Conservation (phyloP, 768 basidiomycete genomes). For the Collybia nuda region DNA sequence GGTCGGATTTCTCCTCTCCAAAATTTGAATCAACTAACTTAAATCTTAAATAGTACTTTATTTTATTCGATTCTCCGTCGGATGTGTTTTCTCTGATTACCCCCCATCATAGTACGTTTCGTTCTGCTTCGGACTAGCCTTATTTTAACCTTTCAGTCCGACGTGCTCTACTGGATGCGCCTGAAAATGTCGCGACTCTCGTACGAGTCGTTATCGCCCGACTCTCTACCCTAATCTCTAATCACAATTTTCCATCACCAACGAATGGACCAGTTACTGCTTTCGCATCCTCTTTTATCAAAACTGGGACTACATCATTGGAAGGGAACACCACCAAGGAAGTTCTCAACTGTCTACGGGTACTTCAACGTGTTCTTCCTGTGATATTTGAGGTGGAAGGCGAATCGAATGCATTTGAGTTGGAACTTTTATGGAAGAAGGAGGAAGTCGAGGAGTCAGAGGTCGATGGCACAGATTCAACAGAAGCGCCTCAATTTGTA, state of each 20-base stretch:
- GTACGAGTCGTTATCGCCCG: slow-evolving; percentile 67
- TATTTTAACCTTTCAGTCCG: slow-evolving; percentile 54
- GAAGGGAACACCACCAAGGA: slow-evolving; percentile 79
- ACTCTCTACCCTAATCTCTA: slow-evolving; percentile 72
- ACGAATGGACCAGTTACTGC: slow-evolving; percentile 57
- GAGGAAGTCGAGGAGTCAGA: slow-evolving; percentile 44
- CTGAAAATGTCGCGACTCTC: slow-evolving; percentile 84
- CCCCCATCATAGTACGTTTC: slow-evolving; percentile 73
- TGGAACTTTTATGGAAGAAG: slow-evolving; percentile 82
- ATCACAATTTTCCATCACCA: slow-evolving; percentile 77
- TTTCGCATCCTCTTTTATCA: slow-evolving; percentile 72
- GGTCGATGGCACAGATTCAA: slow-evolving; percentile 12
- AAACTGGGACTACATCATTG: slow-evolving; percentile 43
- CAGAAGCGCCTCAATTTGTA: slow-evolving; percentile 68
- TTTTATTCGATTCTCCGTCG: slow-evolving; percentile 85
- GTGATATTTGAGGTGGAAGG: slow-evolving; percentile 83
- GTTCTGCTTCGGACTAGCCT: slow-evolving; percentile 2
- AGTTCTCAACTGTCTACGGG: slow-evolving; percentile 88
- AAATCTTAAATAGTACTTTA: slow-evolving; percentile 57
- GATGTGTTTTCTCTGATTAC: slow-evolving; percentile 91
- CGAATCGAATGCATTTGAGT: slow-evolving; percentile 71
- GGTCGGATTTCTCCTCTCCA: slow-evolving; percentile 38
- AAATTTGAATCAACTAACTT: background rate
- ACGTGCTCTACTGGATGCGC: slow-evolving; percentile 76
- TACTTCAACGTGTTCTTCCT: slow-evolving; percentile 86